Conservation (phyloP, 139 green algal species). For the Deuterostichococcus epilithicus region DNA sequence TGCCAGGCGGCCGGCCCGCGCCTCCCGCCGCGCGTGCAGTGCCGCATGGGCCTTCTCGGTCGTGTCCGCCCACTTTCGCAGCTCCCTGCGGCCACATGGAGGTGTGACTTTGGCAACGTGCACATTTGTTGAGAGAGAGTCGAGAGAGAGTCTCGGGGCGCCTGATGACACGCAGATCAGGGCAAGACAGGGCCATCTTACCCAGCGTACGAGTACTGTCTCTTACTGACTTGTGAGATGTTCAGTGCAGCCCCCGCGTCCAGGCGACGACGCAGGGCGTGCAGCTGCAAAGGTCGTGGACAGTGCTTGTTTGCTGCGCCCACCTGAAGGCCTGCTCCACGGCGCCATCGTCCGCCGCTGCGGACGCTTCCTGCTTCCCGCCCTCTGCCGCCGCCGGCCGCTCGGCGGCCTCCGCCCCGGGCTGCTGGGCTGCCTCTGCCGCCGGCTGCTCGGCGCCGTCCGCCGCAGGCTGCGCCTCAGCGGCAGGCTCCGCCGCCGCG, state of each 20-base stretch:
- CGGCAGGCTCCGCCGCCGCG: slow-evolving; percentile 1
- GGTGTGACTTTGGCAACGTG: no score
- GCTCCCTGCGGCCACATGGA: slow-evolving; percentile 8
- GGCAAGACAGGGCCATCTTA: no score
- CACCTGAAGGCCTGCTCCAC: neutral
- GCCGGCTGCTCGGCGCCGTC: neutral
- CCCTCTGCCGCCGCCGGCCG: neutral
- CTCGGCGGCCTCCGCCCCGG: neutral
- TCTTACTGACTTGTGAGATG: no score
- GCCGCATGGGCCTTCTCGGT: slow-evolving; percentile 40
- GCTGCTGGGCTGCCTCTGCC: neutral
- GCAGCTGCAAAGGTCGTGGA: no score
- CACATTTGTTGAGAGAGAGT: no score
- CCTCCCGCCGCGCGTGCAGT: slow-evolving; percentile 60
- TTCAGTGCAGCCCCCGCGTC: no score
- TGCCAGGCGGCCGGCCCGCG: neutral
- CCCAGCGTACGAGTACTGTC: no score
- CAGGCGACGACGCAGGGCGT: no score
- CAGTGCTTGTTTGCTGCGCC: no score
- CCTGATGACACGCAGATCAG: no score
- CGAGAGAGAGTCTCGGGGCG: no score
- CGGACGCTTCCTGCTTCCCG: neutral
- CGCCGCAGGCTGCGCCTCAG: neutral
- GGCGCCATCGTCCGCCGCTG: neutral
- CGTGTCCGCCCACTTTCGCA: slow-evolving; percentile 69